Percentiles rank a stretch among this genome's conserved stretches.
phyloP scores from a whole-genome alignment of 129 eudicot genomes.

The Tagetes erecta region DNA sequence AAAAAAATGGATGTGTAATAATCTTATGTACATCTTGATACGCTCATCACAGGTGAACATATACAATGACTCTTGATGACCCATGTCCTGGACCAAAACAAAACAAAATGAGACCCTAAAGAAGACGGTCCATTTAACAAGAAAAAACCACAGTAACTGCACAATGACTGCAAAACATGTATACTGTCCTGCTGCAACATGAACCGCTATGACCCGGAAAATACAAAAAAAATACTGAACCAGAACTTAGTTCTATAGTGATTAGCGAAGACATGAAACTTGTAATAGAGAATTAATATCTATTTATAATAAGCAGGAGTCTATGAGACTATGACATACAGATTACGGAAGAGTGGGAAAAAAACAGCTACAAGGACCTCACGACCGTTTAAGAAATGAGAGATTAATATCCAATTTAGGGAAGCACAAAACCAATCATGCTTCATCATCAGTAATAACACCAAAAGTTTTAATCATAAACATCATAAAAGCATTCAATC shows the following conservation, averaged over 20 bases:
- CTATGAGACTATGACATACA: background rate
- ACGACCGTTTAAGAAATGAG: conserved; percentile 1
- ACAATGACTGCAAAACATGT: conserved; percentile 3
- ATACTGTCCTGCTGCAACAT: conserved; percentile 6
- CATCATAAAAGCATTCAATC: conserved; percentile 14
- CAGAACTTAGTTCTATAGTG: background rate
- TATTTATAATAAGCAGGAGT: background rate
- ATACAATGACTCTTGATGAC: background rate
- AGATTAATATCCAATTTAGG: background rate
- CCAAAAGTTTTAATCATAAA: background rate
- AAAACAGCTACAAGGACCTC: background rate
- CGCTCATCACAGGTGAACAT: background rate
- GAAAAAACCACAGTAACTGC: background rate
- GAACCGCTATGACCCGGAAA: background rate
- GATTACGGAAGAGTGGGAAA: background rate
- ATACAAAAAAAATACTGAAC: background rate
- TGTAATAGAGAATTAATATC: background rate
- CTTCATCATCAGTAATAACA: conserved; percentile 5
- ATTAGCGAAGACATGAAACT: background rate
- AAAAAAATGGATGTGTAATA: background rate
- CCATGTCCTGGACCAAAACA: background rate
- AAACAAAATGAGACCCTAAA: conserved; percentile 1
- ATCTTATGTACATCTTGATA: background rate
- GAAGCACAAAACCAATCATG: conserved; percentile 8
- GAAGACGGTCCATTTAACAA: background rate